Base-by-base conservation (phyloP, 257 asterid genomes). In the Nicotiana paniculata region DNA sequence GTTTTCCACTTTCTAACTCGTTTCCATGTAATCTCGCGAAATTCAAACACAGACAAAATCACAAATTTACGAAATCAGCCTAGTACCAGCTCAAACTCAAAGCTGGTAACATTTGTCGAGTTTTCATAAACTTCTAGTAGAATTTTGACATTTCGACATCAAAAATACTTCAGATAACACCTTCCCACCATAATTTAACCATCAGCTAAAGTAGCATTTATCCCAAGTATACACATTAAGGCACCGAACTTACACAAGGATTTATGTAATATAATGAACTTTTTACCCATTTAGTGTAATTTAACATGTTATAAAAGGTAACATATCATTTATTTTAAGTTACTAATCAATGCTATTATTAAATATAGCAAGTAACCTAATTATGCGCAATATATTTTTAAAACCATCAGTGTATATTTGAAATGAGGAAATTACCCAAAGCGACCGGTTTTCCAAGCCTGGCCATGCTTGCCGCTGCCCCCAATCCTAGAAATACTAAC, bases 381-480 rank as follows among this genome's bases (percentile, higher is more conserved):
- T 43, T 43, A 43, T 43, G 48, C 10, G 3, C 11, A 39, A 39
- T 39, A 39, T 39, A 39, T 39, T 39, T 39, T 39, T 39, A 39
- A 39, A 39, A 39, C 48, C 48, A 39, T 39, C 48, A 7, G 48
- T 43, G 48, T 8, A 43, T 43, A 43, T 43, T 7, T 43, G 35
- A 74, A 83, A 67, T 37, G 10, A 64, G 21, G 64, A 51, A 82
- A 21, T 82, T 92, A 95, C 99, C 98, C 99, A 86, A 93, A 95
- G 70, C 99, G 93, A 16, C 99, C 99, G 21, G 98, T 95, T 86
- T 95, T 95, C 96, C 96, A 92, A 66, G 97, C 91, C 82, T 93
- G 95, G 26, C 89, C 90, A 53, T 90, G 98, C 79, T 95, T 95
- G 51, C 93, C 70, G 86, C 99, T 95, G 83, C 98, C 99, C 30